phyloP scores from a whole-genome alignment of 1,139 yeast species.

The Hyphopichia fennica region DNA sequence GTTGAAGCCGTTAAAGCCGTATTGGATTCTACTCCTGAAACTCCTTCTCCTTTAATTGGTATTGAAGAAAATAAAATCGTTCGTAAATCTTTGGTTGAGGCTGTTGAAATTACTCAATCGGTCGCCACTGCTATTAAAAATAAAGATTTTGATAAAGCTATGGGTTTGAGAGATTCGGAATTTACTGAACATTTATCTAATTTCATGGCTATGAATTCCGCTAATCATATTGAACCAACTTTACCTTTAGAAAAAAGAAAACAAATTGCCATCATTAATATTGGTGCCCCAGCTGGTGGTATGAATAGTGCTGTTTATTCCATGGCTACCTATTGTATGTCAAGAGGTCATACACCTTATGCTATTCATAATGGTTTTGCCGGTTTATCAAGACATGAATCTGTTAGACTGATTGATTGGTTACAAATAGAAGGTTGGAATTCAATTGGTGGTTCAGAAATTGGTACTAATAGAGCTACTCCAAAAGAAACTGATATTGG shows the following conservation, averaged over 20 bases:
- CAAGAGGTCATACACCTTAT: conserved; percentile 71
- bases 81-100: conserved; percentile 68
- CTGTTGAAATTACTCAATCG: conserved; percentile 65
- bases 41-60: conserved; percentile 78
- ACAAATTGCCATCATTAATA: conserved; percentile 70
- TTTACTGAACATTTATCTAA: conserved; percentile 66
- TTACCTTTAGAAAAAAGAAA: conserved; percentile 58
- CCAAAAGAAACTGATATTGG: conserved; percentile 71
- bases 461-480: conserved; percentile 75
- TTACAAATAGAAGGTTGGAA: conserved; percentile 73
- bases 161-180: conserved; percentile 67
- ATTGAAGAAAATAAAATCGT: conserved; percentile 70
- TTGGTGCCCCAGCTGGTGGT: conserved; percentile 85
- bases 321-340: conserved; percentile 70
- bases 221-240: conserved; percentile 57
- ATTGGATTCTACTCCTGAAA: conserved; percentile 64
- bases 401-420: conserved; percentile 64
- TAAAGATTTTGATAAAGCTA: conserved; percentile 64
- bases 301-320: conserved; percentile 77
- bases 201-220: conserved; percentile 60
- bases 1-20: conserved; percentile 82
- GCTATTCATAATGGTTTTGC: conserved; percentile 78
- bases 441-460: conserved; percentile 75
- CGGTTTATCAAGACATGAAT: conserved; percentile 75
- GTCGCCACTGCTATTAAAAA: conserved; percentile 67